Evolutionary conservation across 441 rosid genomes (phyloP).

Genomic region (Erodium trifolium): DNA sequence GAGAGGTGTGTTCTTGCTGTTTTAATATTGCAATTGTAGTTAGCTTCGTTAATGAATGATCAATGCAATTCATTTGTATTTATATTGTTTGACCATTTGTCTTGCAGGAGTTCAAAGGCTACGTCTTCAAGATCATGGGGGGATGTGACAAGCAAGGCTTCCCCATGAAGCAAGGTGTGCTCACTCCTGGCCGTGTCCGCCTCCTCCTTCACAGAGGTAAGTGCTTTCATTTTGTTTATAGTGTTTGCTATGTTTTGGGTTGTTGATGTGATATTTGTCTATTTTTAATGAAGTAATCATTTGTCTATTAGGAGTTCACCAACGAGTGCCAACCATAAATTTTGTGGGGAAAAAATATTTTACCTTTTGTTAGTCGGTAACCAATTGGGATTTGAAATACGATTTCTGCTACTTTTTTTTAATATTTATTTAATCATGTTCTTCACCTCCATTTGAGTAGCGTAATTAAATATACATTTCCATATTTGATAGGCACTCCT

Average conservation of each 20-base stretch:
- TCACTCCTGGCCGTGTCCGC: slow-evolving; percentile 43
- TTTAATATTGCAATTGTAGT: neutral
- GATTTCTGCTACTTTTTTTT: no score
- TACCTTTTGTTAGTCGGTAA: no score
- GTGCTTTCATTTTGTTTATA: neutral
- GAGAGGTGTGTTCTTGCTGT: slow-evolving; percentile 28
- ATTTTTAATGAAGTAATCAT: no score
- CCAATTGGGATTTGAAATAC: no score
- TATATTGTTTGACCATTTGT: neutral
- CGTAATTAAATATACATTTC: no score
- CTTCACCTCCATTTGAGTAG: no score
- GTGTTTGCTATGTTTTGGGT: no score
- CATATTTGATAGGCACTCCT: slow-evolving; percentile 30
- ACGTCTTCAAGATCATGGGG: slow-evolving; percentile 49
- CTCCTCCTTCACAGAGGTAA: slow-evolving; percentile 40
- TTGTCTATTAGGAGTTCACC: no score
- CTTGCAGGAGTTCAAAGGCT: slow-evolving; percentile 47
- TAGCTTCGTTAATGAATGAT: neutral
- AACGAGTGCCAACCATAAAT: no score
- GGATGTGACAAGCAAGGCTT: slow-evolving; percentile 62
- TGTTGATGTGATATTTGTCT: no score
- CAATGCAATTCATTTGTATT: neutral
- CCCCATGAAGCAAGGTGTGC: slow-evolving; percentile 57
- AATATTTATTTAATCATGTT: no score
- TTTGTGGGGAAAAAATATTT: no score